phyloP scores from a whole-genome alignment of 108 stramenopile species.

The Chaetoceros muelleri region DNA sequence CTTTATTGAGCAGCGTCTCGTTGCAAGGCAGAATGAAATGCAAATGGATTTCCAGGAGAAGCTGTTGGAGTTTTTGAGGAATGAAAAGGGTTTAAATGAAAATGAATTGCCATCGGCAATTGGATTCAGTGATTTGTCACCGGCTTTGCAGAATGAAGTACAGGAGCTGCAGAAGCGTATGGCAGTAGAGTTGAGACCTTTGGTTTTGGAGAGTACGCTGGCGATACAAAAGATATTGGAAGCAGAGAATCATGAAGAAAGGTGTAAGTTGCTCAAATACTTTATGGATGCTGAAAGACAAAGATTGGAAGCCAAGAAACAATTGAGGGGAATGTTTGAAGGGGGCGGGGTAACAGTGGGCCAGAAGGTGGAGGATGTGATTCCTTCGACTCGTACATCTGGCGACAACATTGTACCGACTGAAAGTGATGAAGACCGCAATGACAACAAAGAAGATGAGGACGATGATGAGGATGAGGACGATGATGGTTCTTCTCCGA shows the following conservation, averaged over 20 bases:
- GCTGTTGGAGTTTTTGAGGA: conserved; percentile 53
- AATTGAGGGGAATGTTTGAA: conserved; percentile 51
- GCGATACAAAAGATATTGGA: conserved; percentile 82
- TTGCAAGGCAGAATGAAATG: conserved; percentile 67
- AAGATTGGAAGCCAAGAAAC: conserved; percentile 61
- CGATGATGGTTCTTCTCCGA: background rate
- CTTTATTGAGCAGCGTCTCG: conserved; percentile 65
- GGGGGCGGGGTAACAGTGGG: background rate
- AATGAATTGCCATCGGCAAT: conserved; percentile 68
- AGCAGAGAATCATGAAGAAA: conserved; percentile 43
- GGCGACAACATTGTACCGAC: background rate
- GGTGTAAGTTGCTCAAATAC: conserved; percentile 44
- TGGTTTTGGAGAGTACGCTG: conserved; percentile 63
- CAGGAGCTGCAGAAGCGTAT: conserved; percentile 67
- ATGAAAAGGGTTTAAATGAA: conserved; percentile 51
- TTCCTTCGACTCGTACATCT: too few species aligned
- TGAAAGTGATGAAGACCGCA: conserved; percentile 3
- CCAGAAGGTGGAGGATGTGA: background rate
- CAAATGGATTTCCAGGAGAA: conserved; percentile 78
- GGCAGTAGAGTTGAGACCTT: conserved; percentile 55
- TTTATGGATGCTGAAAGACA: conserved; percentile 67
- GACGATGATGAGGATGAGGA: conserved; percentile 9
- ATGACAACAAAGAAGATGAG: conserved; percentile 8
- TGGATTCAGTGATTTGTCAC: conserved; percentile 62
- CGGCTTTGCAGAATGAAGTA: conserved; percentile 62